Evolutionary conservation across 345 rosid species (phyloP), one percentile per base, ranked within the genome.

Genomic region (Hypericum perforatum): DNA sequence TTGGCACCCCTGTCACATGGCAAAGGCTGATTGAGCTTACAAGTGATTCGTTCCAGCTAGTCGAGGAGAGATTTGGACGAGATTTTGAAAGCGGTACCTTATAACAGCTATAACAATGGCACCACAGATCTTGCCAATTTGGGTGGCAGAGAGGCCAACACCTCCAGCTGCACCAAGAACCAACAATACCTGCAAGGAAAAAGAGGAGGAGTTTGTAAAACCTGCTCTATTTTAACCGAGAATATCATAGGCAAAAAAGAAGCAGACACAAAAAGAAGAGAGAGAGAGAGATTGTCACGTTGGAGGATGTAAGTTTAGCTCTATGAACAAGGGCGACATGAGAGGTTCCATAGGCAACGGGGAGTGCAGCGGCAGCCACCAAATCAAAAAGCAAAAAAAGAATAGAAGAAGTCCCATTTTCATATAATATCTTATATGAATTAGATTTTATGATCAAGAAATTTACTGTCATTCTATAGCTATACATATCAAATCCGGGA

Each of bases 121-220:
- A 8, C 97, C 89, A 60, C 77, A 66, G 63, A 74, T 80, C 76
- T 92, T 92, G 64, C 91, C 98, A 38, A 92, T 85, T 71, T 92
- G 97, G 6, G 85, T 85, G 45, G 97, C 97, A 37, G 97, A 82
- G 59, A 84, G 72, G 8, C 99, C 99, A 58, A 92, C 99, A 8
- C 97, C 99, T 63, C 99, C 95, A 54, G 95, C 97, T 5, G 98
- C 99, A 32, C 99, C 95, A 45, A 92, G 80, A 73, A 92, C 94
- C 63, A 88, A 54, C 63, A 92, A 70, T 14, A 88, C 97, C 98
- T 91, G 58, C 52, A 53, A 38, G 47, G 43, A 45, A 10, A 49
- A 52, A 4, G 32, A 22, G 32, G 32, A 22, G 32, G 32, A 22
- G 32, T 22, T n/a, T n/a, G n/a, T n/a, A n/a, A n/a, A n/a, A n/a